Percentiles rank a stretch among this genome's conserved stretches.
Evolutionary conservation across 257 asterid species (phyloP).

Genomic region (Solanum chiquidenum): DNA sequence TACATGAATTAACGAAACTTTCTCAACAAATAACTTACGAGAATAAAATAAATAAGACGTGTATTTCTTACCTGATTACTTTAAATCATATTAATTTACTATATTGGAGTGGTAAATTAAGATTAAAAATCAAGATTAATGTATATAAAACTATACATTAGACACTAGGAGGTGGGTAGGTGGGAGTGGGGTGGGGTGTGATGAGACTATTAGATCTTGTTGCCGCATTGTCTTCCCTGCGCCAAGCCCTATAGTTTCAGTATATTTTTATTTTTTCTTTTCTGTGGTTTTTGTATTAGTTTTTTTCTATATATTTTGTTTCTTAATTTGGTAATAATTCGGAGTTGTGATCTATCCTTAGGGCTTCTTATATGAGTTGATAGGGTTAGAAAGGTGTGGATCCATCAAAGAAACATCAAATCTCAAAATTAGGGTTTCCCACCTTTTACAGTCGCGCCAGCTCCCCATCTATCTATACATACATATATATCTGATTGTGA

Average conservation of each 20-base stretch:
- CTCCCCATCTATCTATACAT: neutral
- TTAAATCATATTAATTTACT: neutral
- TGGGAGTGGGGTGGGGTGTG: neutral
- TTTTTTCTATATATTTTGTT: neutral
- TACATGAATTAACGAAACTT: neutral
- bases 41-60: neutral
- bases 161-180: neutral
- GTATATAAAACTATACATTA: neutral
- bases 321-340: constrained; percentile 1
- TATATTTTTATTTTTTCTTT: constrained; percentile 10
- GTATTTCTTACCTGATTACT: neutral
- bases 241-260: constrained; percentile 70
- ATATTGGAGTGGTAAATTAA: neutral
- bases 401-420: constrained; percentile 25
- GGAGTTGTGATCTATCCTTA: constrained; percentile 17
- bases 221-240: constrained; percentile 19
- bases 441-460: constrained; percentile 51
- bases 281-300: neutral
- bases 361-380: neutral
- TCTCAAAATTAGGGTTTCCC: constrained; percentile 53
- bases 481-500: constrained; percentile 14
- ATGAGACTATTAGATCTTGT: neutral
- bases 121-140: neutral
- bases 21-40: neutral
- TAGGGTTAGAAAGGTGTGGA: constrained; percentile 68